Conservation (phyloP, 768 basidiomycete species). For the Boletus vermiculosoides region DNA sequence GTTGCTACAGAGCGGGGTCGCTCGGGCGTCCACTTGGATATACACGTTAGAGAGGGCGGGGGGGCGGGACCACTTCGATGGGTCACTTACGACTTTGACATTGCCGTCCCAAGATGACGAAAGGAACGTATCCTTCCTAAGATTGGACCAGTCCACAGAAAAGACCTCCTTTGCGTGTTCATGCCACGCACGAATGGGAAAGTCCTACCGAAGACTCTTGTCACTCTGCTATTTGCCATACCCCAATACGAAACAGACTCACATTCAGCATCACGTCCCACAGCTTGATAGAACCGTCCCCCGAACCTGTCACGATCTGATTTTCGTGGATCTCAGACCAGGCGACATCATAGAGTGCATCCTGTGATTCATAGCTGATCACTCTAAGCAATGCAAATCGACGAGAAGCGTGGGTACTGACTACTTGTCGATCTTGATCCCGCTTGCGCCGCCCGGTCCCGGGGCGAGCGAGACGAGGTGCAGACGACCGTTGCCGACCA, state of each 20-base stretch:
- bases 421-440: slow-evolving; percentile 63
- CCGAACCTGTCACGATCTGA: slow-evolving; percentile 85
- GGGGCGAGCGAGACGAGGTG: slow-evolving; percentile 58
- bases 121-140: slow-evolving; percentile 82
- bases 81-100: slow-evolving; percentile 72
- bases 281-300: slow-evolving; percentile 85
- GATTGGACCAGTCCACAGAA: slow-evolving; percentile 93
- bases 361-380: slow-evolving; percentile 81
- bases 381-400: slow-evolving; percentile 8
- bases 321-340: slow-evolving; percentile 97
- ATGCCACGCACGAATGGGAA: slow-evolving; percentile 89
- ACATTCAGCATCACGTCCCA: slow-evolving; percentile 92
- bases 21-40: slow-evolving; percentile 79
- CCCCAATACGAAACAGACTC: slow-evolving; percentile 16
- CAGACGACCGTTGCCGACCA: slow-evolving; percentile 93
- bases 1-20: slow-evolving; percentile 76
- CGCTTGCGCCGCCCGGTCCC: slow-evolving; percentile 43
- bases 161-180: slow-evolving; percentile 94
- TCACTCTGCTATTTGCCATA: slow-evolving; percentile 28
- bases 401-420: slow-evolving; percentile 38
- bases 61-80: background rate
- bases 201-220: slow-evolving; percentile 55
- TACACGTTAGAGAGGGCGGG: background rate
- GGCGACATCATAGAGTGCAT: slow-evolving; percentile 85
- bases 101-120: slow-evolving; percentile 92